A percentile compares a stretch with the other conserved stretches of the same genome.
Conservation (phyloP, 2,329 filamentous ascomycete species). For the Hymenoscyphus scutula region DNA sequence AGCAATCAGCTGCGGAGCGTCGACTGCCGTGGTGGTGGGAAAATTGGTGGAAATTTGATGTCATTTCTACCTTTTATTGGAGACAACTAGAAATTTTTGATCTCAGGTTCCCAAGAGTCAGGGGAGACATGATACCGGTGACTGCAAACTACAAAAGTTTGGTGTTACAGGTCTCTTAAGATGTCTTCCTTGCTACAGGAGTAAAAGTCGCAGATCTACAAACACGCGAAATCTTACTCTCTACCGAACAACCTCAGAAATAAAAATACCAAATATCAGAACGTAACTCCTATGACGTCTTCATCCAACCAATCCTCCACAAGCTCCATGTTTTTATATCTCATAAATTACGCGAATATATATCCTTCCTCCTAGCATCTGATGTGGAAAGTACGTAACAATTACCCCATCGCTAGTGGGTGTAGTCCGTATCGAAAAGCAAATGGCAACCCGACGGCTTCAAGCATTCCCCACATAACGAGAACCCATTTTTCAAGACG, state of each 20-base stretch:
- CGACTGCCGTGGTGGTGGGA: neutral
- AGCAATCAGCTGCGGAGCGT: neutral
- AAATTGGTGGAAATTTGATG: neutral
- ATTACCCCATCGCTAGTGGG: conserved; percentile 1
- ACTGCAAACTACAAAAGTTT: no score
- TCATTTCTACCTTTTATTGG: neutral
- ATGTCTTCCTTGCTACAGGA: neutral
- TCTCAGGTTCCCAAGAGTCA: neutral
- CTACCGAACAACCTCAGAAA: neutral
- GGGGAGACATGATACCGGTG: neutral
- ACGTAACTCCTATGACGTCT: neutral
- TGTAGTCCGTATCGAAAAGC: neutral
- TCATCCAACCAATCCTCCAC: neutral
- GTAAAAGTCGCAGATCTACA: no score
- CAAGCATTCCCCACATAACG: neutral
- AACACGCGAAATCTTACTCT: neutral
- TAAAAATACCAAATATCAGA: no score
- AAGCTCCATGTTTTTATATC: neutral
- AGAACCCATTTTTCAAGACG: neutral
- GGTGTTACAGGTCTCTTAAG: neutral
- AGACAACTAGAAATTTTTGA: neutral
- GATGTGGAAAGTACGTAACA: neutral
- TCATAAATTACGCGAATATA: conserved; percentile 13
- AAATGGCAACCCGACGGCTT: no score
- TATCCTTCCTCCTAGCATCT: conserved; percentile 31